phyloP scores from a whole-genome alignment of 768 basidiomycete genomes.

The Leccinum arenicola region DNA sequence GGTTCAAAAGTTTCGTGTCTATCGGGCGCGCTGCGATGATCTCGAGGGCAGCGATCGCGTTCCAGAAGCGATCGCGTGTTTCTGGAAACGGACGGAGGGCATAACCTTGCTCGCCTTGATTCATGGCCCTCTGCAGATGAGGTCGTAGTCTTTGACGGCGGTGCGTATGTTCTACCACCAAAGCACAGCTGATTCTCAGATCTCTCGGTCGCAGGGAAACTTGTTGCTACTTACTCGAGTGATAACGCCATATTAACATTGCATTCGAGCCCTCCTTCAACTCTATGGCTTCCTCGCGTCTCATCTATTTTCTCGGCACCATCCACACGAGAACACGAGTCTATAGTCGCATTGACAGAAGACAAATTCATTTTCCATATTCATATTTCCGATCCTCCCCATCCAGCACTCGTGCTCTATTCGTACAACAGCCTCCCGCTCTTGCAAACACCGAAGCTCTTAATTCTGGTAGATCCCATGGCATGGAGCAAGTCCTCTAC shows the following conservation, averaged over 20 bases:
- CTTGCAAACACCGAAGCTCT: conserved; percentile 42
- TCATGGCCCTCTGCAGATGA: conserved; percentile 58
- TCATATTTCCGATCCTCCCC: conserved; percentile 35
- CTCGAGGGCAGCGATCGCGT: no score
- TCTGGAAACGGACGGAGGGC: conserved; percentile 43
- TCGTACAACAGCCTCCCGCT: conserved; percentile 56
- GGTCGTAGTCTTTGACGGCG: conserved; percentile 68
- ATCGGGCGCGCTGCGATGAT: no score
- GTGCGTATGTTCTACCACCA: conserved; percentile 34
- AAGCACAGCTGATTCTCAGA: conserved; percentile 1
- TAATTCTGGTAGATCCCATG: conserved; percentile 87
- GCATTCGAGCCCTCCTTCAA: conserved; percentile 45
- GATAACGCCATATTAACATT: conserved; percentile 47
- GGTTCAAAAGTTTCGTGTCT: no score
- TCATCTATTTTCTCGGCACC: conserved; percentile 67
- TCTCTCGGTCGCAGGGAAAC: conserved; percentile 41
- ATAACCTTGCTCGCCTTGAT: conserved; percentile 46
- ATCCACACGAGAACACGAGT: conserved; percentile 48
- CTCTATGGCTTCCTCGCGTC: conserved; percentile 48
- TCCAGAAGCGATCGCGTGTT: no score
- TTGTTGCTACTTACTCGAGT: conserved; percentile 58
- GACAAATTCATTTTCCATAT: conserved; percentile 60
- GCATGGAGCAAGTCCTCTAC: conserved; percentile 58
- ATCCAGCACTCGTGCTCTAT: conserved; percentile 42
- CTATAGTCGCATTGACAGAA: conserved; percentile 65